Evolutionary conservation across 345 rosid species (phyloP).

Genomic region (Syzygium aqueum): DNA sequence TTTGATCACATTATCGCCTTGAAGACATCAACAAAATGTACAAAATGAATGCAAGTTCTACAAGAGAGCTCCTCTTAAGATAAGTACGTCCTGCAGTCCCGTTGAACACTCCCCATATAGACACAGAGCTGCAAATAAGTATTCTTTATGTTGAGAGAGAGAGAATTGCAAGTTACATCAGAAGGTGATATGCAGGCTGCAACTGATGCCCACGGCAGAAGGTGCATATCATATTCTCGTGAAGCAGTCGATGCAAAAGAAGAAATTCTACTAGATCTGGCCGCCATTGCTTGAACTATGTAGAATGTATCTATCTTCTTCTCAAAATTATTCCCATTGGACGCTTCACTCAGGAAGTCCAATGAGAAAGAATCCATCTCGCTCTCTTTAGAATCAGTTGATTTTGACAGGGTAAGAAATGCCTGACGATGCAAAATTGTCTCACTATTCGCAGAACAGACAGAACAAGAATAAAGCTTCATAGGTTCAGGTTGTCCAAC

Average conservation of each 20-base stretch:
- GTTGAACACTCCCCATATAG: neutral
- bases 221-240: slow-evolving; percentile 84
- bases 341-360: slow-evolving; percentile 60
- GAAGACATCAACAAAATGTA: neutral
- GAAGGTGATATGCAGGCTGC: slow-evolving; percentile 82
- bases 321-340: slow-evolving; percentile 28
- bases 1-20: neutral
- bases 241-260: slow-evolving; percentile 76
- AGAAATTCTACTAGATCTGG: slow-evolving; percentile 61
- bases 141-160: neutral
- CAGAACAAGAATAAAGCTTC: slow-evolving; percentile 57
- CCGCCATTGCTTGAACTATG: slow-evolving; percentile 82
- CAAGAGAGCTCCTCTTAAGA: neutral
- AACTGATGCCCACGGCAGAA: slow-evolving; percentile 91
- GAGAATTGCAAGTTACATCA: slow-evolving; percentile 25
- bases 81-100: neutral
- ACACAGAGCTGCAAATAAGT: neutral
- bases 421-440: slow-evolving; percentile 63
- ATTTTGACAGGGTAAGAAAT: slow-evolving; percentile 59
- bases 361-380: slow-evolving; percentile 66
- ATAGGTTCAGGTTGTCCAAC: slow-evolving; percentile 55
- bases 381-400: slow-evolving; percentile 19
- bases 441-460: slow-evolving; percentile 37
- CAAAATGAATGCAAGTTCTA: neutral
- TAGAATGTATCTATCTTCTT: slow-evolving; percentile 56